Base-by-base conservation (phyloP, 106 monocot genomes). In the Vanilla planifolia region DNA sequence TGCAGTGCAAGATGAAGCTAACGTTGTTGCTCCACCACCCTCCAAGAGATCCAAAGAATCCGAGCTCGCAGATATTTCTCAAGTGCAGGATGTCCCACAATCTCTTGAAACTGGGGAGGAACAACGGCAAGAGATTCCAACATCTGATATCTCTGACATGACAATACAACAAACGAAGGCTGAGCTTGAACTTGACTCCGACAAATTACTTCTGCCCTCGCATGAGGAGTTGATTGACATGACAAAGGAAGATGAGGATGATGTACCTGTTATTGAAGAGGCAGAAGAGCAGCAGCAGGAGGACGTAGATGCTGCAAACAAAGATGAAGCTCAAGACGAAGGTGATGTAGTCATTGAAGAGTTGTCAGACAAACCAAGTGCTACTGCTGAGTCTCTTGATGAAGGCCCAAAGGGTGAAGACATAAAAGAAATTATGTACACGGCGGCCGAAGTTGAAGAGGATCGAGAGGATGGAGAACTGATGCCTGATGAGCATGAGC, bases 401-500 rank as follows among this genome's bases (percentile, higher is more conserved):
- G 74, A 78, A 43, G 16, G 26, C 6, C 41, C n/a, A n/a, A 73
- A 63, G 56, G 29, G 27, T 55, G 84, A 75, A 47, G 78, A 64
- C 20, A 51, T 8, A 35, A 72, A 79, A 58, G 83, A 70, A 4
- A 53, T 63, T 17, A 25, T 25, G 51, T 59, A 63, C 33, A 23
- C 57, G 48, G 40, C 62, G 33, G 55, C 45, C 36, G 82, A 76
- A 17, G 76, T 46, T 21, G 86, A 86, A 35, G 79, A 82, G 17
- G 78, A 71, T 4, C 82, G 60, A 61, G 82, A 88, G 51, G 87
- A 88, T 56, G 87, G 82, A 0, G 87, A 83, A 36, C 51, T 77
- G 69, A 50, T 79, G 69, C 59, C 75, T 1, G 87, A 85, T 29
- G 77, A 82, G n/a, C 63, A 59, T 2, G 87, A 82, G 35, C 77